Evolutionary conservation across 2,329 filamentous ascomycete species (phyloP).

Genomic region (Stenocarpella maydis): DNA sequence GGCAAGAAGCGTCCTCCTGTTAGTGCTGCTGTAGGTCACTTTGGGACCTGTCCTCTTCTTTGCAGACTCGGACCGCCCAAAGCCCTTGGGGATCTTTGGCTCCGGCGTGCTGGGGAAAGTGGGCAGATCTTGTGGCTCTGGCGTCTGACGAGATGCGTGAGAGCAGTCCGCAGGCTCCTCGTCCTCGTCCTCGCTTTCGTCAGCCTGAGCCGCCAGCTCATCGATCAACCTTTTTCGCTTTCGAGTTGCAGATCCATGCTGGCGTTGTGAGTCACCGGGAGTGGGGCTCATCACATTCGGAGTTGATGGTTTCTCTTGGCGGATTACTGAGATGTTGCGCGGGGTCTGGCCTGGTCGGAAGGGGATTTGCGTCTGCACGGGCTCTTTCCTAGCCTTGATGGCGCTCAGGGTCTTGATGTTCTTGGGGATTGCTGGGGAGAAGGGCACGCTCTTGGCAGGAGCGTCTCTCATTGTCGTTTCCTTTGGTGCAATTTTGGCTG

Average conservation of each 20-base stretch:
- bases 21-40: constrained; percentile 47
- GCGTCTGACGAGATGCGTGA: constrained; percentile 33
- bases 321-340: constrained; percentile 18
- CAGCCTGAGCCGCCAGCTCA: constrained; percentile 50
- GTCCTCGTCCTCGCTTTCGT: constrained; percentile 45
- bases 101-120: constrained; percentile 35
- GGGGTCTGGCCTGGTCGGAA: constrained; percentile 30
- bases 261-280: constrained; percentile 23
- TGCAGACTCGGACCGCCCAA: constrained; percentile 38
- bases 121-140: constrained; percentile 30
- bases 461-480: constrained; percentile 12
- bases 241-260: constrained; percentile 25
- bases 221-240: constrained; percentile 51
- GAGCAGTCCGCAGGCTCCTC: constrained; percentile 28
- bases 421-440: constrained; percentile 27
- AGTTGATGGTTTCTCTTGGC: constrained; percentile 32
- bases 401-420: constrained; percentile 30
- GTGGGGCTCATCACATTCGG: constrained; percentile 27
- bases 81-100: constrained; percentile 35
- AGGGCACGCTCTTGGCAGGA: constrained; percentile 13
- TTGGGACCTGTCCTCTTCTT: constrained; percentile 47
- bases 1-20: constrained; percentile 47
- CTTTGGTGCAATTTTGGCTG: constrained; percentile 21
- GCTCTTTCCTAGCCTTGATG: constrained; percentile 29
- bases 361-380: constrained; percentile 35